Evolutionary conservation across 2,329 filamentous ascomycete genomes (phyloP), one percentile per base, ranked within the genome.

Genomic region (Pyrenochaeta sp.): DNA sequence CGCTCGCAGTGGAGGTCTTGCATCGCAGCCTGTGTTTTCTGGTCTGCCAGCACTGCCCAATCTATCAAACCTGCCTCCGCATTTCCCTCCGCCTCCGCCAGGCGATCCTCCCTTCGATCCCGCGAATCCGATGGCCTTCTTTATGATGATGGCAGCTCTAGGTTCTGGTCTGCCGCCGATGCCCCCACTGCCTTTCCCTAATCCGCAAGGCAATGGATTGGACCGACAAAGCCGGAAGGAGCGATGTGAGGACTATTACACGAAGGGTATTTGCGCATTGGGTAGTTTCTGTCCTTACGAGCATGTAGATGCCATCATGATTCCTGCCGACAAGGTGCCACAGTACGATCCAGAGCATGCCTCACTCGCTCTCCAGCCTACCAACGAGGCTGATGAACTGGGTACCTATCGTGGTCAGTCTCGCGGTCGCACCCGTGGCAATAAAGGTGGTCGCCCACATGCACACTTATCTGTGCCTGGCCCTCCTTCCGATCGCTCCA

Each of bases 221-320:
- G 45, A 25, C 27, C 56, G 51, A 6, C 54, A 52, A n/a, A 43
- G 43, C 51, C 72, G 52, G 68, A 79, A 66, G 68, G 79, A 82
- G 55, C 82, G 86, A 56, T 93, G 91, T 70, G 82, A 85, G 56
- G 88, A 92, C 73, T 92, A 90, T 67, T 89, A 92, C 56, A 85
- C 80, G 1, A 91, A 91, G 65, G 91, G 91, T 0, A 91, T 85
- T 68, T 93, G 91, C 71, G 83, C 87, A 5, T 80, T 87, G 39
- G 90, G 90, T 2, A 86, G 82, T 66, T 84, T 83, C 24, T 93
- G 91, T 76, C 84, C 82, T 39, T 92, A 86, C 67, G 87, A 92
- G 65, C 91, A 94, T 71, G 87, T 85, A 8, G 81, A 83, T 50
- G 53, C 52, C 2, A 43, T 58, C n/a, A 32, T 43, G 9, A 8